phyloP scores from a whole-genome alignment of 768 basidiomycete species.

The Lactarius sanguifluus region DNA sequence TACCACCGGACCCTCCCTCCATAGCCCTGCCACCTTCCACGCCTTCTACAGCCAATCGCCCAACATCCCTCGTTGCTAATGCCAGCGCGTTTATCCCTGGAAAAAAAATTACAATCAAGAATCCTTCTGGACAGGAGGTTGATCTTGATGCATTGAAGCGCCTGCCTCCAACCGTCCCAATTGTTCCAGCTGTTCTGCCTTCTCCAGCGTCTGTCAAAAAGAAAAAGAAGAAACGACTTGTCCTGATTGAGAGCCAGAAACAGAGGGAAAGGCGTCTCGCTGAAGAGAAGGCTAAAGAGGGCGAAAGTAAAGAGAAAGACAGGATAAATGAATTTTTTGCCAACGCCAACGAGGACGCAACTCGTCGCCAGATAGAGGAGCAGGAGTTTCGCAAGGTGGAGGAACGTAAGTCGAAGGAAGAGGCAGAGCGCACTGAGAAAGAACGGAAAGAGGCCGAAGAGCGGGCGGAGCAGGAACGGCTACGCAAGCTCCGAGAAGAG shows the following conservation, averaged over 20 bases:
- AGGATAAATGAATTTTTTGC: conserved; percentile 35
- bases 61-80: conserved; percentile 52
- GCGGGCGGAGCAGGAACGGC: conserved; percentile 40
- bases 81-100: conserved; percentile 68
- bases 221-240: conserved; percentile 31
- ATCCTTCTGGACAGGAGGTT: conserved; percentile 58
- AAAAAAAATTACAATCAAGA: conserved; percentile 35
- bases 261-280: conserved; percentile 51
- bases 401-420: not conserved
- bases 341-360: conserved; percentile 36
- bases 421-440: not conserved
- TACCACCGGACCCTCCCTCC: conserved; percentile 42
- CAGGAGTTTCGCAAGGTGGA: conserved; percentile 37
- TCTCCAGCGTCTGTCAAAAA: conserved; percentile 18
- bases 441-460: not conserved
- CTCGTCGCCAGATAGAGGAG: conserved; percentile 31
- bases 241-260: conserved; percentile 67
- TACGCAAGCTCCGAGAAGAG: conserved; percentile 28
- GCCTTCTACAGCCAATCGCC: conserved; percentile 49
- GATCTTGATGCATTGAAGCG: conserved; percentile 55
- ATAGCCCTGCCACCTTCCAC: conserved; percentile 69
- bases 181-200: conserved; percentile 39
- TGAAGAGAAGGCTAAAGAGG: conserved; percentile 49
- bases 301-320: conserved; percentile 44
- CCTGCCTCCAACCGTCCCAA: conserved; percentile 43